Percentiles rank a stretch among this genome's conserved stretches.
These are phyloP conservation scores for Ajuga reptans DNA, from an alignment of 305 asterid species.

Conservation along the genomic window DNA sequence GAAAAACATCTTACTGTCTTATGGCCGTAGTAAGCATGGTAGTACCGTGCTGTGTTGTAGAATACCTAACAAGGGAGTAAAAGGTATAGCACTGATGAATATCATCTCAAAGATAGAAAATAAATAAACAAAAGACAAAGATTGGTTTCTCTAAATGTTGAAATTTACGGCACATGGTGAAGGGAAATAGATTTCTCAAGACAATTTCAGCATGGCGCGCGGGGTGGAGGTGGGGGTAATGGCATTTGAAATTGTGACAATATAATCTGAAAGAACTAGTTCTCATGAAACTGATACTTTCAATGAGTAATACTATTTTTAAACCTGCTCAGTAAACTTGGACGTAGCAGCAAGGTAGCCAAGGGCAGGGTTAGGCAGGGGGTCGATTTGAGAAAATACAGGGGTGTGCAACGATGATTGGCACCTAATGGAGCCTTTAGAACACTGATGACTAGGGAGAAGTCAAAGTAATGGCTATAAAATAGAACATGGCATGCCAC, in stretches of 20 bases:
- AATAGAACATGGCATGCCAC: background rate
- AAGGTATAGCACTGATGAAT: conserved; percentile 4
- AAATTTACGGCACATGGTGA: background rate
- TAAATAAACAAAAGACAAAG: background rate
- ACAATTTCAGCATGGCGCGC: background rate
- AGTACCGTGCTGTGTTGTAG: conserved; percentile 88
- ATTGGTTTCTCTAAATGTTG: background rate
- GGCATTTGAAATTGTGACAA: no score
- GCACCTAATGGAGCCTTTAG: background rate
- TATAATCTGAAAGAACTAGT: background rate
- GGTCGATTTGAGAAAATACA: background rate
- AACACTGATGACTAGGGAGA: background rate
- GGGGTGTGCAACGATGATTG: background rate
- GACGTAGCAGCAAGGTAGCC: background rate
- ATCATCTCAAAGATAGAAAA: background rate
- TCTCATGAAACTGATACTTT: background rate
- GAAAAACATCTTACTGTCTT: conserved; percentile 60
- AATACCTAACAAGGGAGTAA: conserved; percentile 47
- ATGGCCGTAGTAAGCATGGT: conserved; percentile 90
- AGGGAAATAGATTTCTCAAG: background rate
- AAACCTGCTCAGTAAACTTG: background rate
- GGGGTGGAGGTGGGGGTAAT: no score
- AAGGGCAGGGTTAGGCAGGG: background rate
- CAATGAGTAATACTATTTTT: background rate
- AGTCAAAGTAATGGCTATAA: background rate